These are phyloP conservation scores for Colletotrichum plurivorum DNA, from an alignment of 2,329 filamentous ascomycete species.

Conservation along the genomic window DNA sequence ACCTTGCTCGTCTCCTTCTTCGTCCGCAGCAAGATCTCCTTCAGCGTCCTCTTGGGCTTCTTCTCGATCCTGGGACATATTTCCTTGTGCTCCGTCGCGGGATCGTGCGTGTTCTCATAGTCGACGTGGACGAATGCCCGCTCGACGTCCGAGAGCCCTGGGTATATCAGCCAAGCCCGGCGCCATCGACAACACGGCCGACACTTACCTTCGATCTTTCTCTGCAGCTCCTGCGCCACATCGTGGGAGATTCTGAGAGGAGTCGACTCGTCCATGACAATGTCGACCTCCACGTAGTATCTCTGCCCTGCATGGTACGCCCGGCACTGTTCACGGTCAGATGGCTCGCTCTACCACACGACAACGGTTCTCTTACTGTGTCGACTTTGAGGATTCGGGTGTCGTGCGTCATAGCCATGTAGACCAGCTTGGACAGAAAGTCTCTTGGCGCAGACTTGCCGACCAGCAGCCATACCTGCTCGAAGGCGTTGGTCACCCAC, in stretches of 20 bases:
- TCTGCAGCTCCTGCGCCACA: slow-evolving; percentile 71
- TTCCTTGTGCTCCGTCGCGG: slow-evolving; percentile 59
- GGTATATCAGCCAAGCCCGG: slow-evolving; percentile 21
- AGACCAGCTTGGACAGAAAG: slow-evolving; percentile 69
- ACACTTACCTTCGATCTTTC: slow-evolving; percentile 68
- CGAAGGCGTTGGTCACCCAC: slow-evolving; percentile 72
- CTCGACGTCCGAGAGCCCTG: slow-evolving; percentile 55
- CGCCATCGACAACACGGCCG: not conserved
- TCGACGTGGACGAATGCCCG: slow-evolving; percentile 62
- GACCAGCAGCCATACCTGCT: slow-evolving; percentile 73
- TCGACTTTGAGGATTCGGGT: slow-evolving; percentile 70
- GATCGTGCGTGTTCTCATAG: slow-evolving; percentile 58
- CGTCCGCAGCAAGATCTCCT: slow-evolving; percentile 48
- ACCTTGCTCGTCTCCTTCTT: slow-evolving; percentile 38
- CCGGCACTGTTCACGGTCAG: slow-evolving; percentile 56
- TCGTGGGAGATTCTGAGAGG: slow-evolving; percentile 72
- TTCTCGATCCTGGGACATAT: slow-evolving; percentile 53
- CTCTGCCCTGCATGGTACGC: slow-evolving; percentile 74
- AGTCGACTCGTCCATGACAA: slow-evolving; percentile 70
- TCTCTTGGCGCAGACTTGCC: slow-evolving; percentile 72
- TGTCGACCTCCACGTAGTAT: slow-evolving; percentile 74
- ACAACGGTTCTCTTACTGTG: slow-evolving; percentile 54
- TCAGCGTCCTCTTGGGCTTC: slow-evolving; percentile 48
- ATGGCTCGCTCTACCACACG: not conserved
- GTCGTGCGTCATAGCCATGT: slow-evolving; percentile 69